phyloP scores from a whole-genome alignment of 148 eudicot genomes.

The Camellia lanceoleosa region DNA sequence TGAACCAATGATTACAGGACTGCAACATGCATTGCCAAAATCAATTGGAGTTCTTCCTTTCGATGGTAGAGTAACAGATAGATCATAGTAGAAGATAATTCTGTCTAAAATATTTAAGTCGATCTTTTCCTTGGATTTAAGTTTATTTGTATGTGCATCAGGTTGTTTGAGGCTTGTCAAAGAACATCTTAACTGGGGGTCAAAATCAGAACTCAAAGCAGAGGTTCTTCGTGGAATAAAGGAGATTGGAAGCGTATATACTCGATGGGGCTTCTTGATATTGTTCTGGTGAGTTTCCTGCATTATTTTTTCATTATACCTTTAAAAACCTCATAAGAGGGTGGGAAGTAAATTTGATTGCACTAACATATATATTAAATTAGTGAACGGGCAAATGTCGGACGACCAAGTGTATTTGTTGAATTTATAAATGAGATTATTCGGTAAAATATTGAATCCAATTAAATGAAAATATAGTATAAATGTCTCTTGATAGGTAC shows the following conservation, averaged over 20 bases:
- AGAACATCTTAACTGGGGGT: slow-evolving; percentile 90
- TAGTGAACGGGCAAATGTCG: no score
- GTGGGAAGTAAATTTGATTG: no score
- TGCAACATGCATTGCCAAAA: slow-evolving; percentile 90
- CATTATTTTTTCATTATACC: not conserved
- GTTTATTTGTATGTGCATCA: slow-evolving; percentile 24
- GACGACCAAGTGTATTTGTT: no score
- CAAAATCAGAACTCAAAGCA: slow-evolving; percentile 85
- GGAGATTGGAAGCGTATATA: slow-evolving; percentile 91
- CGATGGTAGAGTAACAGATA: slow-evolving; percentile 91
- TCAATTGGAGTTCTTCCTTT: slow-evolving; percentile 91
- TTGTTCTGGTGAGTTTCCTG: slow-evolving; percentile 65
- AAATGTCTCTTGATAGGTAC: no score
- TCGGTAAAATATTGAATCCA: no score
- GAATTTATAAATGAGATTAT: no score
- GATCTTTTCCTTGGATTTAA: not conserved
- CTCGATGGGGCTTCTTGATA: slow-evolving; percentile 95
- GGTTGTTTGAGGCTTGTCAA: slow-evolving; percentile 80
- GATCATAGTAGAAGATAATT: not conserved
- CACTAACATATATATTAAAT: no score
- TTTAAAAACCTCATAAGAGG: not conserved
- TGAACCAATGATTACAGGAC: slow-evolving; percentile 83
- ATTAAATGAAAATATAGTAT: no score
- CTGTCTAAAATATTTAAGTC: not conserved
- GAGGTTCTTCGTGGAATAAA: slow-evolving; percentile 87